phyloP scores from a whole-genome alignment of 257 asterid genomes.

The Solanum verrucosum region DNA sequence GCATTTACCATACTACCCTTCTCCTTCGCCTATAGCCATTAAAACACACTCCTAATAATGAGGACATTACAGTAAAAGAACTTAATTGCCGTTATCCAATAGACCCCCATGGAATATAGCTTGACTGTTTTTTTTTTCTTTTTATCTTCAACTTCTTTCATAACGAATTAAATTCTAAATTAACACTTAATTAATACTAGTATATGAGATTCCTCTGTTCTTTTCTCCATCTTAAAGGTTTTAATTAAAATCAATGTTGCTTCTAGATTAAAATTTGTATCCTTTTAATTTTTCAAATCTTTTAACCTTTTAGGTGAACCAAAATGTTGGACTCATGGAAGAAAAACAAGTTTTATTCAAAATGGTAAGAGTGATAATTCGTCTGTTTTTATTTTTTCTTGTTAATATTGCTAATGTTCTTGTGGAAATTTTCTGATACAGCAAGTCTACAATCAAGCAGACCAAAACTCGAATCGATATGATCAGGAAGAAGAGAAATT shows the following conservation, averaged over 20 bases:
- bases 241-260: not conserved
- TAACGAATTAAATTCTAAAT: not conserved
- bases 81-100: not conserved
- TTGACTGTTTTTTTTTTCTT: not conserved
- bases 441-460: conserved; percentile 62
- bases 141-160: not conserved
- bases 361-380: conserved; percentile 37
- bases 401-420: not conserved
- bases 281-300: not conserved
- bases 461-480: conserved; percentile 44
- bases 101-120: not conserved
- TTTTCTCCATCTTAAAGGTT: not conserved
- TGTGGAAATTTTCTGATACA: conserved; percentile 4
- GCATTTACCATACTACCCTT: not conserved
- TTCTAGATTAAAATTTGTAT: not conserved
- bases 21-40: not conserved
- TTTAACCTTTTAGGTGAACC: not conserved
- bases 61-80: not conserved
- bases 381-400: not conserved
- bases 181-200: not conserved
- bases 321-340: conserved; percentile 47
- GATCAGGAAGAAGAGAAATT: conserved; percentile 63
- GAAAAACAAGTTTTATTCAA: conserved; percentile 59
- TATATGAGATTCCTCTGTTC: not conserved
- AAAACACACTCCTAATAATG: too few species aligned